phyloP scores from a whole-genome alignment of 2,329 filamentous ascomycete genomes.

The Aspergillus carbonarius region DNA sequence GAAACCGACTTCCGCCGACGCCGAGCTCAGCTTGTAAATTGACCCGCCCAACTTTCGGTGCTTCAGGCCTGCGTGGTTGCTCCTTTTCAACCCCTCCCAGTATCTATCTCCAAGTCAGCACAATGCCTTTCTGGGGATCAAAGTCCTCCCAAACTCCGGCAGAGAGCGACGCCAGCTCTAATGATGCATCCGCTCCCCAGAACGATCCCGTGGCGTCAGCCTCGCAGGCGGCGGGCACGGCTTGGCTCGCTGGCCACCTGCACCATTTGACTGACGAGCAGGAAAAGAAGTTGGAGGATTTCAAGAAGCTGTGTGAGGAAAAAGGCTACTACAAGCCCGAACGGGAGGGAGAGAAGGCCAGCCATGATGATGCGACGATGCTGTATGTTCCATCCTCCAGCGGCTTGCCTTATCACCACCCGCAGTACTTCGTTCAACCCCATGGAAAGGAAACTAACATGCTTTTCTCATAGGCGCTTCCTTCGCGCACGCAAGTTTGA shows the following conservation, averaged over 20 bases:
- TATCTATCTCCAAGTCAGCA: background rate
- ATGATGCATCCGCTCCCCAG: constrained; percentile 30
- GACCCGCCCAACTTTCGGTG: background rate
- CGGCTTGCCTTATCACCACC: background rate
- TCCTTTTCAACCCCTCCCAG: background rate
- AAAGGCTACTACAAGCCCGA: constrained; percentile 54
- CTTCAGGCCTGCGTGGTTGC: background rate
- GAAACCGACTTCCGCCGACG: background rate
- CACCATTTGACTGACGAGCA: constrained; percentile 72
- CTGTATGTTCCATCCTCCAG: constrained; percentile 37
- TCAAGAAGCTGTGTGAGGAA: constrained; percentile 68
- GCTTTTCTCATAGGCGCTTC: constrained; percentile 63
- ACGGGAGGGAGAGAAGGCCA: constrained; percentile 37
- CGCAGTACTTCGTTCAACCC: background rate
- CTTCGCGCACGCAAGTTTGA: constrained; percentile 81
- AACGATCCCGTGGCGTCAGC: constrained; percentile 39
- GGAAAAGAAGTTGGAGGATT: constrained; percentile 64
- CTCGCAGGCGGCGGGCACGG: constrained; percentile 35
- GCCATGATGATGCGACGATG: constrained; percentile 50
- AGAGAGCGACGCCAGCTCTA: constrained; percentile 24
- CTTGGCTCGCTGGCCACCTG: constrained; percentile 64
- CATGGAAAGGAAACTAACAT: background rate
- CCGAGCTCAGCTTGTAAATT: background rate
- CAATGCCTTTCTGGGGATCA: constrained; percentile 32
- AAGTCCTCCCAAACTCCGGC: constrained; percentile 32